Conservation (phyloP, 1,139 yeast species). For the Casaregolazyma lundiana region DNA sequence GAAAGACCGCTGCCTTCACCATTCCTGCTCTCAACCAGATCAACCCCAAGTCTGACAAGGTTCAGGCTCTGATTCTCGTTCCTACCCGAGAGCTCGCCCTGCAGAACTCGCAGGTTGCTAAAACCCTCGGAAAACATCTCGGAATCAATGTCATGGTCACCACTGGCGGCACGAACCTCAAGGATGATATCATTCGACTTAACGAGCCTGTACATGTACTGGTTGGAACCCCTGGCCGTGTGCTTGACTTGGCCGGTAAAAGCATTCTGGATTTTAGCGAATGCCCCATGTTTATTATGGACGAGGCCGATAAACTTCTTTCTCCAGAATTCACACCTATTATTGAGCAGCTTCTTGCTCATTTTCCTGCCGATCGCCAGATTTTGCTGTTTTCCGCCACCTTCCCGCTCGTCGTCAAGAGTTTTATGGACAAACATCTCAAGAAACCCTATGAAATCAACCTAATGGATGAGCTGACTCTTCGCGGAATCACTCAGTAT, state of each 20-base stretch:
- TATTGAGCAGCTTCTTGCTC: constrained; percentile 79
- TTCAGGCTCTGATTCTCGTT: constrained; percentile 83
- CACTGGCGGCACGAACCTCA: constrained; percentile 94
- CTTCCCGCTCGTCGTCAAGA: constrained; percentile 89
- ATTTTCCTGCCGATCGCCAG: constrained; percentile 78
- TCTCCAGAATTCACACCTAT: constrained; percentile 85
- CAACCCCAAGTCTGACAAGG: constrained; percentile 77
- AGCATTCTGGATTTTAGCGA: constrained; percentile 80
- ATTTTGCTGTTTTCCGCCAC: constrained; percentile 90
- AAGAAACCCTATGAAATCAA: constrained; percentile 92
- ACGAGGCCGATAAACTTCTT: constrained; percentile 97
- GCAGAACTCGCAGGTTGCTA: constrained; percentile 94
- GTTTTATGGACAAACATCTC: constrained; percentile 88
- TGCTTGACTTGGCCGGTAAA: constrained; percentile 88
- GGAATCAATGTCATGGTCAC: constrained; percentile 95
- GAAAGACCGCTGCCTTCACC: constrained; percentile 94
- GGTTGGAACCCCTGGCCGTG: constrained; percentile 97
- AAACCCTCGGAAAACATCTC: constrained; percentile 93
- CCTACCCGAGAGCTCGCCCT: constrained; percentile 96
- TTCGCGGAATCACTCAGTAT: constrained; percentile 93
- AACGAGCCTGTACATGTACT: constrained; percentile 87
- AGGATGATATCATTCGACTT: constrained; percentile 91
- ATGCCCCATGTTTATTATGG: constrained; percentile 91
- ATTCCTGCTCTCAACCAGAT: constrained; percentile 82
- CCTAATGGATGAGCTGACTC: constrained; percentile 93